Percentiles rank a stretch among this genome's conserved stretches.
Conservation (phyloP, 306 rosid genomes). For the Dryas drummondii region DNA sequence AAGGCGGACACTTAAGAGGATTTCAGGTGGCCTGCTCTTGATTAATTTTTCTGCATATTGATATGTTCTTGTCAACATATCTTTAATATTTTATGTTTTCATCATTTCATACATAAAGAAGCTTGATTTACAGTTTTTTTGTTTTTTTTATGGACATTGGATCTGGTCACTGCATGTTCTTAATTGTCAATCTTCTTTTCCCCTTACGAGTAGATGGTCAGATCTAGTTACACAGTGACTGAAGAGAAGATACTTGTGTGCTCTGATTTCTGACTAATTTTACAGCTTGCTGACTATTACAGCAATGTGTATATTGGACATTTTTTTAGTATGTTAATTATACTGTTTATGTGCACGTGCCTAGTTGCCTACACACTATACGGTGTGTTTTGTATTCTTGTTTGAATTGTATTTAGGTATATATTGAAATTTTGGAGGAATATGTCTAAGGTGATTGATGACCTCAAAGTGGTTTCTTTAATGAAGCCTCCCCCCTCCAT, state of each 20-base stretch:
- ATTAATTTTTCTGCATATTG: slow-evolving; percentile 1
- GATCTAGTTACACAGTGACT: slow-evolving; percentile 1
- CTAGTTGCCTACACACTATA: too few relatives aligned
- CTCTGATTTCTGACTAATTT: not conserved
- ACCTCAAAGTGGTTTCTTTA: not conserved
- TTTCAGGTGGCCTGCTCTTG: slow-evolving; percentile 56
- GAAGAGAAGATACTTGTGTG: not conserved
- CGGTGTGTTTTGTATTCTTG: not conserved
- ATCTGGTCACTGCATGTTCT: not conserved
- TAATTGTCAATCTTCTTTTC: not conserved
- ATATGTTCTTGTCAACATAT: slow-evolving; percentile 8
- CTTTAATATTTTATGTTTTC: slow-evolving; percentile 8
- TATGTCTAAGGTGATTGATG: not conserved
- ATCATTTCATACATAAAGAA: not conserved
- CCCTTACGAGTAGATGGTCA: not conserved
- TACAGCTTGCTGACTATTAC: not conserved
- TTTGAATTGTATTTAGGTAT: not conserved
- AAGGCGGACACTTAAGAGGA: slow-evolving; percentile 77
- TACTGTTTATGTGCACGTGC: slow-evolving; percentile 1
- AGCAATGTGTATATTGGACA: not conserved
- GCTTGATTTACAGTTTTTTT: not conserved
- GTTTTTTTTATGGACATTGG: not conserved
- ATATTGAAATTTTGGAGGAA: not conserved
- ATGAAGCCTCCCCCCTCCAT: not conserved
- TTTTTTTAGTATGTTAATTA: not conserved